These are phyloP conservation scores for Cutaneotrichosporon cutaneum DNA, from an alignment of 1,284 basidiomycete genomes.

Conservation along the genomic window DNA sequence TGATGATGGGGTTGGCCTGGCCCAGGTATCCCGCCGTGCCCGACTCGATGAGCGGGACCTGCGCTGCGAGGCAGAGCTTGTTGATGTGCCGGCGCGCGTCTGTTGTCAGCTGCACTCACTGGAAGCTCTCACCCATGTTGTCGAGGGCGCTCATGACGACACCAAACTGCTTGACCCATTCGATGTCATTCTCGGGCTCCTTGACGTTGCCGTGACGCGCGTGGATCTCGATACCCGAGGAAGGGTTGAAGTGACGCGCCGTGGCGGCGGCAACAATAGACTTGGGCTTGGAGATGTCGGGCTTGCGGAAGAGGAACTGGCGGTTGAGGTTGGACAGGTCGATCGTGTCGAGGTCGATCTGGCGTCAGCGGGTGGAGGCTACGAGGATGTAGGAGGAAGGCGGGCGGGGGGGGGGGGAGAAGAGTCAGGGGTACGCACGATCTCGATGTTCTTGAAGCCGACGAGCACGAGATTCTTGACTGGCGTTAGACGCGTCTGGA, in stretches of 20 bases:
- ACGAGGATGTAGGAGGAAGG: background rate
- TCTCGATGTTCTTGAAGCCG: constrained; percentile 87
- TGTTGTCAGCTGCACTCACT: constrained; percentile 22
- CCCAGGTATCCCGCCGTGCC: constrained; percentile 96
- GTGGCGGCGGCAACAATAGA: constrained; percentile 88
- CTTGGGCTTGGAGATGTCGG: constrained; percentile 96
- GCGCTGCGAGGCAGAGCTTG: constrained; percentile 91
- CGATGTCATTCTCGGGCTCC: constrained; percentile 82
- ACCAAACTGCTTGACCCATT: constrained; percentile 87
- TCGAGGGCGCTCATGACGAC: constrained; percentile 95
- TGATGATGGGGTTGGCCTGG: constrained; percentile 60
- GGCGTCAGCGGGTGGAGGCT: constrained; percentile 19
- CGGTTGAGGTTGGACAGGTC: constrained; percentile 97
- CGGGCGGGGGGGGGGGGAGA: too few species aligned
- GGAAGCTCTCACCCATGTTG: constrained; percentile 69
- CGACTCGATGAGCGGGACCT: constrained; percentile 89
- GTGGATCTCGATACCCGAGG: constrained; percentile 65
- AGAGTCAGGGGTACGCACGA: constrained; percentile 42
- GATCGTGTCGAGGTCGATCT: constrained; percentile 96
- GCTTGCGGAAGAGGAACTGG: constrained; percentile 96
- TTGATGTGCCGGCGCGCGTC: constrained; percentile 93
- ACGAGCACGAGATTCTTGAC: constrained; percentile 95
- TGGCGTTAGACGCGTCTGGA: constrained; percentile 41
- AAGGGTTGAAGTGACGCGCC: constrained; percentile 85
- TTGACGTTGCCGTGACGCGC: constrained; percentile 96